Conservation (phyloP, 1,284 basidiomycete genomes). For the Sanghuangporus weigelae region DNA sequence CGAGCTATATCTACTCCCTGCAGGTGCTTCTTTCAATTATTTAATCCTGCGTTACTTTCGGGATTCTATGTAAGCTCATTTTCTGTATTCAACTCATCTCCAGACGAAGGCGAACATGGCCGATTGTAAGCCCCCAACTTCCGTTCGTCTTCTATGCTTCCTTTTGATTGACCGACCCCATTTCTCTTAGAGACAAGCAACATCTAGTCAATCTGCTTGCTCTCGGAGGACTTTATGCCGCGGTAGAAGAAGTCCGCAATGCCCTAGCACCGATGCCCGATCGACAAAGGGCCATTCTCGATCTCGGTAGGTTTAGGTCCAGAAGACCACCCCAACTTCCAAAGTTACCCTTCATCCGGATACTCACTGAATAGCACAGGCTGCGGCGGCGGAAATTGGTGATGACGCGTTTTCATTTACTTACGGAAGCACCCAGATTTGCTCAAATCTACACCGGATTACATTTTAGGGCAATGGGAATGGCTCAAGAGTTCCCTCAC, state of each 20-base stretch:
- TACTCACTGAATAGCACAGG: constrained; percentile 5
- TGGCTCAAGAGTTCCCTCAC: constrained; percentile 21
- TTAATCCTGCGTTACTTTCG: background rate
- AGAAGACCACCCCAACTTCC: background rate
- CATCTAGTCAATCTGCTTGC: constrained; percentile 17
- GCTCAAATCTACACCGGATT: background rate
- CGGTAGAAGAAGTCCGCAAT: constrained; percentile 16
- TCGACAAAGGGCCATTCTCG: constrained; percentile 17
- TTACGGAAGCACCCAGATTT: background rate
- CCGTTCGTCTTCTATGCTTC: background rate
- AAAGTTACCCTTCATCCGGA: background rate
- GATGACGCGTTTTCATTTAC: background rate
- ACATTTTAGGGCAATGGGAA: constrained; percentile 18
- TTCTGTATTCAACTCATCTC: background rate
- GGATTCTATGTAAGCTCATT: background rate
- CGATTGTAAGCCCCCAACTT: constrained; percentile 11
- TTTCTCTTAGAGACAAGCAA: constrained; percentile 17
- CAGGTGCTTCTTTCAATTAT: constrained; percentile 5
- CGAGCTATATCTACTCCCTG: constrained; percentile 19
- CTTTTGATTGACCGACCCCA: background rate
- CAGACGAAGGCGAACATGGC: constrained; percentile 17
- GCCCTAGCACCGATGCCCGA: constrained; percentile 18
- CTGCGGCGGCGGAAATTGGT: constrained; percentile 18
- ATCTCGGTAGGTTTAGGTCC: constrained; percentile 15
- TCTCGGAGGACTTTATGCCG: constrained; percentile 18